Evolutionary conservation across 2,329 filamentous ascomycete genomes (phyloP).

Genomic region (Cordyceps fumosorosea): DNA sequence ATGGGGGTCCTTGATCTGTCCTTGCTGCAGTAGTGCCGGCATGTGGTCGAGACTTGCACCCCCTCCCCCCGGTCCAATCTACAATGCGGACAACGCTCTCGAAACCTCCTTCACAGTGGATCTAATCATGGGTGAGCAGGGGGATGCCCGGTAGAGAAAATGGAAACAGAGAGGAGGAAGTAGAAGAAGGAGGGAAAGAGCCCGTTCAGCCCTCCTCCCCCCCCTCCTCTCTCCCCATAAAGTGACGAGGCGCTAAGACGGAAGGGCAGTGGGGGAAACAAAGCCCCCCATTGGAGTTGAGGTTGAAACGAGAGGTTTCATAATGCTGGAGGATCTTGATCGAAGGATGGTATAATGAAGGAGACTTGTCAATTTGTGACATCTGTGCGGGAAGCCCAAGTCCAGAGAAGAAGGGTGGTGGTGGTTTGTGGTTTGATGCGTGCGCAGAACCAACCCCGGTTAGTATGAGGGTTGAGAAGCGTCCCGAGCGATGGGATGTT

Average conservation of each 20-base stretch:
- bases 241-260: background rate
- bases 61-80: background rate
- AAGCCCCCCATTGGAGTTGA: background rate
- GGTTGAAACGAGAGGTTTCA: too few species aligned
- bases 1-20: background rate
- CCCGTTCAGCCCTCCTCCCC: background rate
- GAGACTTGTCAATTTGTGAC: too few species aligned
- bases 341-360: too few species aligned
- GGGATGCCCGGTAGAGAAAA: background rate
- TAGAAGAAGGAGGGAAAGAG: background rate
- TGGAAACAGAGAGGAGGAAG: too few species aligned
- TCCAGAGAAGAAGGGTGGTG: too few species aligned
- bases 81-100: background rate
- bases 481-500: too few species aligned
- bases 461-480: too few species aligned
- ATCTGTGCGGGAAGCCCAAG: too few species aligned
- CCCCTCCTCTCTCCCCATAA: background rate
- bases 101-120: background rate
- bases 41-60: background rate
- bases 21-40: background rate
- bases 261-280: background rate
- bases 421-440: too few species aligned
- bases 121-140: background rate
- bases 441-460: too few species aligned
- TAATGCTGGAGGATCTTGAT: too few species aligned